A percentile compares a stretch with the other conserved stretches of the same genome.
phyloP scores from a whole-genome alignment of 2,329 filamentous ascomycete genomes.

The Aspergillus tubingensis region DNA sequence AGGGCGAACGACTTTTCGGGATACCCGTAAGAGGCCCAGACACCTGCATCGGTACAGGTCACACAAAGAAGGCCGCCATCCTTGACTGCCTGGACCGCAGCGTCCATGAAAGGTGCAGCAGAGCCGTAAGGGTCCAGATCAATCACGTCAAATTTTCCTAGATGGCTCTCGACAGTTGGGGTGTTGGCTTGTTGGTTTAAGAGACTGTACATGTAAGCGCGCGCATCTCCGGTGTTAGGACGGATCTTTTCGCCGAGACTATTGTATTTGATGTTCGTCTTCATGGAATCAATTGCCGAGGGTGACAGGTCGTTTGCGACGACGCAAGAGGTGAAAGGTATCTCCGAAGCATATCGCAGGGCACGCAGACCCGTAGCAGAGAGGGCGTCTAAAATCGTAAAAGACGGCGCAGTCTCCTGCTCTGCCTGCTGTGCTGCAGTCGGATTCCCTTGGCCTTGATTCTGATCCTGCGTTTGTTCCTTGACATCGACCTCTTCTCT shows the following conservation, averaged over 20 bases:
- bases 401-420: slow-evolving; percentile 48
- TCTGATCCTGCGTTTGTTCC: slow-evolving; percentile 20
- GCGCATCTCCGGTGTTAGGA: slow-evolving; percentile 77
- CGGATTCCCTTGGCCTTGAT: slow-evolving; percentile 24
- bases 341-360: slow-evolving; percentile 85
- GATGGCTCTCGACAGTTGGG: slow-evolving; percentile 39
- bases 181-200: slow-evolving; percentile 47
- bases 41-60: slow-evolving; percentile 92
- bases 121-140: slow-evolving; percentile 96
- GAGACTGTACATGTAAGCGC: slow-evolving; percentile 84
- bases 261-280: slow-evolving; percentile 83
- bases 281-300: slow-evolving; percentile 76
- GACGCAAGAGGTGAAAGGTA: slow-evolving; percentile 78
- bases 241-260: slow-evolving; percentile 69
- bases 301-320: slow-evolving; percentile 87
- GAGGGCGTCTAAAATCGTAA: slow-evolving; percentile 90
- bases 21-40: slow-evolving; percentile 93
- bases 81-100: slow-evolving; percentile 80
- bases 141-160: slow-evolving; percentile 81
- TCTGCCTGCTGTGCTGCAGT: slow-evolving; percentile 24
- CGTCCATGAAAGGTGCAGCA: slow-evolving; percentile 87
- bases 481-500: slow-evolving; percentile 30
- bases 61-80: slow-evolving; percentile 91
- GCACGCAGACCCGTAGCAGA: slow-evolving; percentile 92
- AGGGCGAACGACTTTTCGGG: slow-evolving; percentile 89